phyloP scores from a whole-genome alignment of 108 stramenopile species.

The Schizochytrium sp. region DNA sequence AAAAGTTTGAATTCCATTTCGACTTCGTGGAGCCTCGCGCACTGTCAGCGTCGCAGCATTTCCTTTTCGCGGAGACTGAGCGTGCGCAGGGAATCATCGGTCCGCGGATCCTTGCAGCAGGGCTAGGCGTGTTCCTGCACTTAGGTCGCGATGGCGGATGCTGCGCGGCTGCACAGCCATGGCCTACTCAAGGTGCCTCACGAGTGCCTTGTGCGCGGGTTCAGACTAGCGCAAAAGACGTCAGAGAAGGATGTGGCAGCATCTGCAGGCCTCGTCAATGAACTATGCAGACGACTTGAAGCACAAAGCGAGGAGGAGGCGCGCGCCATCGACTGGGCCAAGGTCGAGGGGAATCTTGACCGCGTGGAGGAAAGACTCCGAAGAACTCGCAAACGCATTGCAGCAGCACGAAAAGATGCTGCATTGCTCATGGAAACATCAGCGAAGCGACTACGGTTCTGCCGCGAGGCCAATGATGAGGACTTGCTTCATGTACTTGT shows the following conservation, averaged over 20 bases:
- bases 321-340: slow-evolving; percentile 5
- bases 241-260: slow-evolving; percentile 18
- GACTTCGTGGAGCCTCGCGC: background rate
- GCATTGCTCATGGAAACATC: background rate
- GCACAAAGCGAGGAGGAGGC: background rate
- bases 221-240: background rate
- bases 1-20: background rate
- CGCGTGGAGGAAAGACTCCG: slow-evolving; percentile 18
- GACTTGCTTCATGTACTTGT: background rate
- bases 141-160: background rate
- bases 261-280: background rate
- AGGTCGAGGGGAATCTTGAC: slow-evolving; percentile 49
- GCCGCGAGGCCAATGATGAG: background rate
- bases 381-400: background rate
- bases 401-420: background rate
- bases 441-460: slow-evolving; percentile 20
- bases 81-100: background rate
- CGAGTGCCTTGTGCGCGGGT: slow-evolving; percentile 6
- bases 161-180: background rate
- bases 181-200: slow-evolving; percentile 29
- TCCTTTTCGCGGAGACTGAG: background rate
- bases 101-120: background rate
- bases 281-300: background rate
- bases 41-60: background rate
- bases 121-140: background rate